A percentile compares a stretch with the other conserved stretches of the same genome.
These are phyloP conservation scores for Alternaria angustiovoidea DNA, from an alignment of 2,329 filamentous ascomycete species.

Conservation along the genomic window DNA sequence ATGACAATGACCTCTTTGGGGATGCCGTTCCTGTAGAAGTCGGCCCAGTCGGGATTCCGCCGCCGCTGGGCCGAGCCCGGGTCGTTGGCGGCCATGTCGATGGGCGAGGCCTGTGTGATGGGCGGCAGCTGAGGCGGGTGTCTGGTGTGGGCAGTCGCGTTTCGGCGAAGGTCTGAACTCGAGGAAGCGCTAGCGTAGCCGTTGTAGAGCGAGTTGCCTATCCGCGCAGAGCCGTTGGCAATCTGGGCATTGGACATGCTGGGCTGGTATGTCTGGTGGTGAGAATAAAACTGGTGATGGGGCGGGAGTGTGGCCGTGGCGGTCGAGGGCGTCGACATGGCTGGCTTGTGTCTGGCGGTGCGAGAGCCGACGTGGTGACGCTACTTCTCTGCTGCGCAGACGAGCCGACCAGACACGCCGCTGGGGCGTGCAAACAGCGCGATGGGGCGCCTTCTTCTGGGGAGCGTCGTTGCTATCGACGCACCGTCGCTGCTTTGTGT, in stretches of 20 bases:
- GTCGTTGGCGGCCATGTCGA: constrained; percentile 36
- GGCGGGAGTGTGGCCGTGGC: constrained; percentile 53
- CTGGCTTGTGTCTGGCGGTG: constrained; percentile 31
- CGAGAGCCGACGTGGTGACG: constrained; percentile 38
- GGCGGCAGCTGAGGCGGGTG: constrained; percentile 45
- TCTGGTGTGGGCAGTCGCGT: constrained; percentile 44
- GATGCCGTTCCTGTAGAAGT: constrained; percentile 55
- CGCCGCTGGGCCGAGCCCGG: constrained; percentile 29
- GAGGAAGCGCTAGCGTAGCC: constrained; percentile 49
- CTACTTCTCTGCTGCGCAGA: constrained; percentile 31
- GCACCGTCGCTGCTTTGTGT: constrained; percentile 18
- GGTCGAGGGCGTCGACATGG: constrained; percentile 56
- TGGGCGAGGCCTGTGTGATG: constrained; percentile 27
- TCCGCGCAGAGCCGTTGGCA: constrained; percentile 41
- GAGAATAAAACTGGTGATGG: constrained; percentile 52
- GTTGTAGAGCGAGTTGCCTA: constrained; percentile 50
- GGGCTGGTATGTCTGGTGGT: constrained; percentile 50
- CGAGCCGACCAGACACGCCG: constrained; percentile 26
- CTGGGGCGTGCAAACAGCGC: constrained; percentile 23
- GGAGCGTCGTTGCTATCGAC: constrained; percentile 17
- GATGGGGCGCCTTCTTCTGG: constrained; percentile 16
- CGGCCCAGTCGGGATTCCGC: constrained; percentile 51
- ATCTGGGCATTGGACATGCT: constrained; percentile 47
- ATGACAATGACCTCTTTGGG: constrained; percentile 63
- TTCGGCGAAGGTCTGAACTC: constrained; percentile 49